These are phyloP conservation scores for Sclerotiophoma versabilis DNA, from an alignment of 2,329 filamentous ascomycete genomes.

Conservation along the genomic window DNA sequence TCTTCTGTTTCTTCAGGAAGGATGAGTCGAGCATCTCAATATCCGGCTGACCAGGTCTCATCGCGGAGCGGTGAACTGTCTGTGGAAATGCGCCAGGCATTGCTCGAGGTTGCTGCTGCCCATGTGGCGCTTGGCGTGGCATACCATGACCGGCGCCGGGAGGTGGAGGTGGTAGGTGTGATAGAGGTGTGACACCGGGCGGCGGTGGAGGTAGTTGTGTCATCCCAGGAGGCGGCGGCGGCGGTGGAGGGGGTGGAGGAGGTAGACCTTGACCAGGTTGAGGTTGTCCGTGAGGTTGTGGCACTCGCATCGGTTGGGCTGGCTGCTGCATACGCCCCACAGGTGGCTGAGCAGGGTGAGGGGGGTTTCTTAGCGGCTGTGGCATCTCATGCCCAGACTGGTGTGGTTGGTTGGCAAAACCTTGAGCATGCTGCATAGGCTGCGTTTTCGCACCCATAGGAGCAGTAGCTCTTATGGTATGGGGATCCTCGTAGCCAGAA, in stretches of 20 bases:
- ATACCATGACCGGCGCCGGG: neutral
- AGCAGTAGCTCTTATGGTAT: neutral
- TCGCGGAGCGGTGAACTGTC: slow-evolving; percentile 3
- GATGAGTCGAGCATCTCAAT: slow-evolving; percentile 12
- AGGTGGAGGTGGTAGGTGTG: slow-evolving; percentile 10
- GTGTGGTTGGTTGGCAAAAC: slow-evolving; percentile 1
- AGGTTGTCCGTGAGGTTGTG: slow-evolving; percentile 4
- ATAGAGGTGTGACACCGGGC: neutral
- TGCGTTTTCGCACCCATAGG: slow-evolving; percentile 11
- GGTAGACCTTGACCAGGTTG: neutral
- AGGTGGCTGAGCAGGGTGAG: neutral
- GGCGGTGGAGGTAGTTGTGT: neutral
- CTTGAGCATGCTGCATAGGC: slow-evolving; percentile 7
- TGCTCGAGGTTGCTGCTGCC: slow-evolving; percentile 6
- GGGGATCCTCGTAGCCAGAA: slow-evolving; percentile 23
- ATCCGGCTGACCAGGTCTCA: slow-evolving; percentile 14
- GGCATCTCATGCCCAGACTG: slow-evolving; percentile 8
- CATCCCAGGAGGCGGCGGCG: slow-evolving; percentile 6
- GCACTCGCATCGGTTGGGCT: neutral
- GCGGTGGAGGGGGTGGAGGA: slow-evolving; percentile 8
- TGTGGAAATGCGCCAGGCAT: slow-evolving; percentile 32
- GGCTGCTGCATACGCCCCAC: slow-evolving; percentile 2
- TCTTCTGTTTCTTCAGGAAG: slow-evolving; percentile 25
- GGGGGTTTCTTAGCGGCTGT: slow-evolving; percentile 18
- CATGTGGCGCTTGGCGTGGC: slow-evolving; percentile 16